These are phyloP conservation scores for Fusarium illudens DNA, from an alignment of 2,329 filamentous ascomycete genomes.

Conservation along the genomic window DNA sequence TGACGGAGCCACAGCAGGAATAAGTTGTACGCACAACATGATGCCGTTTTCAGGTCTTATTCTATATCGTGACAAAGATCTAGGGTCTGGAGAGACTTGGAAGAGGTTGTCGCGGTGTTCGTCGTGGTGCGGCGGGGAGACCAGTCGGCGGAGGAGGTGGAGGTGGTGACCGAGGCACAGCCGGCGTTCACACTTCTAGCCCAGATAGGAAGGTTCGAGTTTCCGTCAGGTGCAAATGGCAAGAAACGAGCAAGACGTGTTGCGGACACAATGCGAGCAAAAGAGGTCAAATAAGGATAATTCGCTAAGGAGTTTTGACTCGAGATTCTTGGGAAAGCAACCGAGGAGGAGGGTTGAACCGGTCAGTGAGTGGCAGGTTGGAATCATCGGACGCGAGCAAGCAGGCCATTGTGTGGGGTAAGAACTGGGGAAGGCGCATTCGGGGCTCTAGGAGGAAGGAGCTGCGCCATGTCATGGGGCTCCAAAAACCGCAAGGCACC, in stretches of 20 bases:
- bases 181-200: constrained; percentile 2
- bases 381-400: constrained; percentile 20
- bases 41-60: constrained; percentile 2
- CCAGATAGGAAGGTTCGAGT: constrained; percentile 18
- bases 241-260: not conserved
- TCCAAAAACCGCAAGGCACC: not conserved
- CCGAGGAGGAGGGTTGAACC: constrained; percentile 22
- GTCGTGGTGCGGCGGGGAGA: constrained; percentile 13
- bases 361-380: constrained; percentile 16
- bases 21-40: constrained; percentile 41
- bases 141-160: constrained; percentile 4
- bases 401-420: constrained; percentile 38
- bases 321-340: constrained; percentile 15
- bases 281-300: not conserved
- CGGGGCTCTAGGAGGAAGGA: constrained; percentile 4
- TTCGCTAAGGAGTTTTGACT: not conserved
- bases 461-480: constrained; percentile 10
- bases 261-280: not conserved
- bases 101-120: constrained; percentile 18
- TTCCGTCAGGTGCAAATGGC: not conserved
- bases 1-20: not conserved
- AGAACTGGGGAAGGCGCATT: constrained; percentile 33
- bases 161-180: constrained; percentile 30
- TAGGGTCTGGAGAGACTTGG: not conserved
- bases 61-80: not conserved